These are phyloP conservation scores for Avicennia marina DNA, from an alignment of 257 asterid species.

Conservation along the genomic window DNA sequence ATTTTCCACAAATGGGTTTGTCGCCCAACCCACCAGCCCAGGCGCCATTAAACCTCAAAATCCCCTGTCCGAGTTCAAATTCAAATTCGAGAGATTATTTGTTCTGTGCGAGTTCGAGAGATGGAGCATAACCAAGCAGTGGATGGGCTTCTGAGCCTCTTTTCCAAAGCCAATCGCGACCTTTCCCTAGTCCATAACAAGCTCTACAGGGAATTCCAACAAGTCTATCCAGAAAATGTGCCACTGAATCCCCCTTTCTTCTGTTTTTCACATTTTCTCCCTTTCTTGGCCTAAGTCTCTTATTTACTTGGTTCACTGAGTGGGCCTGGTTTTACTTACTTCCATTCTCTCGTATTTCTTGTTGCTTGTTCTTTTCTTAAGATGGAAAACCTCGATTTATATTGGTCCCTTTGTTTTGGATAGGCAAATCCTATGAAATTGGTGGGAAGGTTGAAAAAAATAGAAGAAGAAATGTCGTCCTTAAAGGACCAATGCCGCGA, in stretches of 20 bases:
- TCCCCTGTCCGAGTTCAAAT: background rate
- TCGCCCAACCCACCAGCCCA: background rate
- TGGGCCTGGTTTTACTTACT: background rate
- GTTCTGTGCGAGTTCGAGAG: background rate
- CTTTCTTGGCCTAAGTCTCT: background rate
- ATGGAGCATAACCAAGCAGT: slow-evolving; percentile 75
- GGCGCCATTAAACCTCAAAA: background rate
- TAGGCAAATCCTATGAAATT: slow-evolving; percentile 94
- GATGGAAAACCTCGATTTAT: background rate
- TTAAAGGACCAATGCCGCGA: slow-evolving; percentile 85
- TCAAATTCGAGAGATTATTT: background rate
- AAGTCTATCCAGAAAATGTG: slow-evolving; percentile 68
- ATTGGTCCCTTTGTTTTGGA: background rate
- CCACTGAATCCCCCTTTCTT: background rate
- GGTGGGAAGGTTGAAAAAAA: slow-evolving; percentile 73
- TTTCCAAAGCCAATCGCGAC: slow-evolving; percentile 67
- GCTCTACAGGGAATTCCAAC: slow-evolving; percentile 74
- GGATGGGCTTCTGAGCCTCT: slow-evolving; percentile 64
- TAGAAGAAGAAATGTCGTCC: slow-evolving; percentile 71
- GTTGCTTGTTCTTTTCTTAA: background rate
- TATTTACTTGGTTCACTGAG: background rate
- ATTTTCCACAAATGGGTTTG: too few species aligned
- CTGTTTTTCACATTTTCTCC: background rate
- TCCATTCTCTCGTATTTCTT: background rate
- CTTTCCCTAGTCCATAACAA: slow-evolving; percentile 59